Evolutionary conservation across 2,329 filamentous ascomycete species (phyloP), one percentile per base, ranked within the genome.

Genomic region (Plectosphaerella cucumerina): DNA sequence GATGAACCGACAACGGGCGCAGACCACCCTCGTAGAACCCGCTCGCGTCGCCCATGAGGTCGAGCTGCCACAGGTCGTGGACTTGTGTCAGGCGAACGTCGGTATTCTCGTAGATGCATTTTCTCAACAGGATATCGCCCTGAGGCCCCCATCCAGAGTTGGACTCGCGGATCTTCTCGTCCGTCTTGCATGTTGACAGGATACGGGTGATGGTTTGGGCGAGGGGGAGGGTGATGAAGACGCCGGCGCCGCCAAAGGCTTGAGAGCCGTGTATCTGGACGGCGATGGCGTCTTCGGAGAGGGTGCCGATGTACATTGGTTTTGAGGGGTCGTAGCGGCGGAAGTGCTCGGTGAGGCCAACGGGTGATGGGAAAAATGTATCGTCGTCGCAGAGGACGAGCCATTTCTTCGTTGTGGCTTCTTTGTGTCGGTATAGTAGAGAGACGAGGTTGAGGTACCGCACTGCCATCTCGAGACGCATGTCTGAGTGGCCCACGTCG

Each of bases 21-120:
- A 82, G 74, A 26, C 80, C 80, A 37, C 77, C 76, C 66, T 86
- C 82, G 64, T 85, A 86, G 65, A 85, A 84, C 5, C 82, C 82
- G 0, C 80, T 80, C 4, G 81, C 78, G 60, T 85, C 80, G 45
- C 76, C 78, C 51, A 76, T 73, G 44, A 86, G 68, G 59, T 86
- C 82, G 21, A 85, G 71, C 62, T 85, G 82, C 68, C 78, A 84
- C 12, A 86, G 70, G 34, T 80, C 77, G 59, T 75, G 74, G 50
- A 85, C 65, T 14, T 77, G 71, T 2, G 78, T 81, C 48, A 86
- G 64, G n/a, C 76, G 75, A 10, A 79, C 77, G 33, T 77, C 73
- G 3, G 81, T 82, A 62, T 85, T 77, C 57, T 82, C 77, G 65
- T 85, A 85, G 59, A 86, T 79, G 65, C 82, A 86, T 59, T 83